Conservation (phyloP, 768 basidiomycete genomes). For the Boletus sp. region DNA sequence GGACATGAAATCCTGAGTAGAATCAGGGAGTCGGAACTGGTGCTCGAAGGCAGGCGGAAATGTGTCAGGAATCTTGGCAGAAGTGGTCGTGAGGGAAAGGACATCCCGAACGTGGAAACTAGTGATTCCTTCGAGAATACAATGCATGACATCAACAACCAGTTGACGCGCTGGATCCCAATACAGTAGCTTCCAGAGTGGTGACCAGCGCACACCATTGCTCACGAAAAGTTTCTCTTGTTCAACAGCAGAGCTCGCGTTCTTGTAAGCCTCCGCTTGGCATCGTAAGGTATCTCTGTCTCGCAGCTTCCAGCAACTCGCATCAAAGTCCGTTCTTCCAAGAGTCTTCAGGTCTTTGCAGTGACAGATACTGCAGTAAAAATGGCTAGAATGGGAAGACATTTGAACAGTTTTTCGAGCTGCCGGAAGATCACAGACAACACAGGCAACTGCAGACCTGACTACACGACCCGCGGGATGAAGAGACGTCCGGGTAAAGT, state of each 20-base stretch:
- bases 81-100: background rate
- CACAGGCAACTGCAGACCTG: background rate
- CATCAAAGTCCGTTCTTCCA: background rate
- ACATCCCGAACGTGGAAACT: background rate
- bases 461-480: too few relatives aligned
- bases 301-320: background rate
- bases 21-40: background rate
- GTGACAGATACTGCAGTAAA: constrained; percentile 1
- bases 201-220: background rate
- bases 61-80: background rate
- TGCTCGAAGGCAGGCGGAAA: background rate
- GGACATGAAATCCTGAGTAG: background rate
- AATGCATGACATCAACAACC: background rate
- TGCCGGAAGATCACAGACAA: constrained; percentile 1
- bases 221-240: background rate
- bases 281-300: background rate
- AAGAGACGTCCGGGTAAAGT: background rate
- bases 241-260: background rate
- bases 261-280: background rate
- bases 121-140: background rate
- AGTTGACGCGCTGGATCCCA: background rate
- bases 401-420: background rate
- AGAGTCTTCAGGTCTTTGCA: background rate
- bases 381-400: background rate
- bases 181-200: background rate